Base-by-base conservation (phyloP, 2,329 filamentous ascomycete species). In the Alternaria sp. region DNA sequence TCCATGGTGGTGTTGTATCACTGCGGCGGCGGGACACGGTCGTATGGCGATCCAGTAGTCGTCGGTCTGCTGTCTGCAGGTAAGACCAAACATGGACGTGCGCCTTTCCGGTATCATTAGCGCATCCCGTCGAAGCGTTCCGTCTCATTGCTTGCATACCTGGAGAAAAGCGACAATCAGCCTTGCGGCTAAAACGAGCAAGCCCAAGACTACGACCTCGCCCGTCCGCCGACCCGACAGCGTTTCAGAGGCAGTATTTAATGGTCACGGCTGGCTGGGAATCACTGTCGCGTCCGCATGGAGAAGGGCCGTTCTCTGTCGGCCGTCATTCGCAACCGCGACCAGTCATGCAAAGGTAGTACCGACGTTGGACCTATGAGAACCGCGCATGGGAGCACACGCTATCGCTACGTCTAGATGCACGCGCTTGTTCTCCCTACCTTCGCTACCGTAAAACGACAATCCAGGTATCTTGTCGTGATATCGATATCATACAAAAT, bases 1-100 rank as follows among this genome's bases (percentile, higher is more conserved):
- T 70, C 72, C 73, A 75, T 74, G 68, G 63, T 74, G 72, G 63
- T 74, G 72, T 68, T 72, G 67, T 67, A 65, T 58, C 60, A 68
- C 67, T 57, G 72, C 65, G 21, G 70, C 65, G 61, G 66, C 66
- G 69, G 61, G 63, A 67, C 65, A 59, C 62, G 60, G n/a, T 21
- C 28, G 41, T 40, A 49, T 57, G 54, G 48, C 48, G 52, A 28
- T 58, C 56, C 61, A 60, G 56, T 60, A 58, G 56, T 66, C 61
- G 48, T 57, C 49, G 41, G 49, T 57, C 54, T 57, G 42, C 49
- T 42, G 57, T 58, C 56, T 61, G 61, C 54, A 52, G 57, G 50
- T 51, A 56, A 51, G 58, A 57, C 62, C 53, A 56, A 55, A 61
- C 46, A 58, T 48, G 62, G 62, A 57, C 61, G 61, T 64, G 54